Conservation (phyloP, 345 rosid genomes). For the Cardamine occulta region DNA sequence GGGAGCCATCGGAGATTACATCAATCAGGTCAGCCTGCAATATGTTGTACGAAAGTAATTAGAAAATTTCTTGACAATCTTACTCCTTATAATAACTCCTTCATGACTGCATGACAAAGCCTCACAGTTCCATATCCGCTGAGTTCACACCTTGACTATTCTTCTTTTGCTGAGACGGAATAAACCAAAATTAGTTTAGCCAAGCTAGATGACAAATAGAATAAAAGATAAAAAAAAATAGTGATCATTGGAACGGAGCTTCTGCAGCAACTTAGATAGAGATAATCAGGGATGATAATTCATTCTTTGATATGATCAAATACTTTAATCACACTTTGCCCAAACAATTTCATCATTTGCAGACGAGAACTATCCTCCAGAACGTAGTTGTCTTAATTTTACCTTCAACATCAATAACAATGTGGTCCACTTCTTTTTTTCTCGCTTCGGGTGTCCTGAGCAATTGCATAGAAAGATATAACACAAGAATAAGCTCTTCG, state of each 20-base stretch:
- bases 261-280: slow-evolving; percentile 46
- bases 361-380: neutral
- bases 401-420: slow-evolving; percentile 37
- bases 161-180: slow-evolving; percentile 42
- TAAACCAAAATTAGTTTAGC: slow-evolving; percentile 28
- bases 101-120: slow-evolving; percentile 1
- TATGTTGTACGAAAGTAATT: neutral
- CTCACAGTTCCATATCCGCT: slow-evolving; percentile 52
- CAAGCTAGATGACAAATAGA: slow-evolving; percentile 3
- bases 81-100: neutral
- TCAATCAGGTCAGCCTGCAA: slow-evolving; percentile 31
- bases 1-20: slow-evolving; percentile 30
- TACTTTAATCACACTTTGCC: slow-evolving; percentile 11
- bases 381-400: slow-evolving; percentile 4
- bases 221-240: slow-evolving; percentile 21
- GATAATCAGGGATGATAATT: neutral
- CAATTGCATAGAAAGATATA: slow-evolving; percentile 24
- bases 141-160: slow-evolving; percentile 35
- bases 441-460: slow-evolving; percentile 8
- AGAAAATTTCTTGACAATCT: neutral
- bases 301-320: neutral
- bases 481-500: neutral
- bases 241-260: slow-evolving; percentile 6
- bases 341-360: slow-evolving; percentile 20
- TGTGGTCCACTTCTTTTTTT: neutral